A percentile compares a stretch with the other conserved stretches of the same genome.
phyloP scores from a whole-genome alignment of 2,329 filamentous ascomycete species.

The Fonsecaea pugnacius region DNA sequence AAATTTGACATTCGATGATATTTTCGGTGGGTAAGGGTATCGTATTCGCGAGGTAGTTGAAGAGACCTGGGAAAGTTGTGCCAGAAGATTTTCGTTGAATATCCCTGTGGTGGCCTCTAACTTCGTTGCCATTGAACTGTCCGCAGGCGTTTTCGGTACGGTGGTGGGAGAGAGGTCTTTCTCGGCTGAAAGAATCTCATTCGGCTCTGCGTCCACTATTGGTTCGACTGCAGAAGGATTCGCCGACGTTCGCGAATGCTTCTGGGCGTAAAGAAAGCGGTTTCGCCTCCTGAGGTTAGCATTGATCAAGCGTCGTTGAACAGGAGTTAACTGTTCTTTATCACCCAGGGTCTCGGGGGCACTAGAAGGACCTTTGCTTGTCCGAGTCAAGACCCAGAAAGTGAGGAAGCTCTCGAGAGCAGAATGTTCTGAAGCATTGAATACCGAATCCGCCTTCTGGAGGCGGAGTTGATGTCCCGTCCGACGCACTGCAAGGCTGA shows the following conservation, averaged over 20 bases:
- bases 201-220: background rate
- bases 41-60: constrained; percentile 1
- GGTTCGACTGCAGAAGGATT: too few species aligned
- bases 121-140: background rate
- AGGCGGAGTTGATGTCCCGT: constrained; percentile 4
- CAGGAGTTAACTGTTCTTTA: background rate
- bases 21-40: constrained; percentile 8
- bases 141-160: background rate
- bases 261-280: constrained; percentile 9
- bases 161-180: background rate
- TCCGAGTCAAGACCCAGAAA: background rate
- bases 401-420: background rate
- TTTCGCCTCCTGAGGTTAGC: constrained; percentile 11
- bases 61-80: background rate
- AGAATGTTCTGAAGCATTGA: background rate
- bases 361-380: background rate
- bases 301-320: constrained; percentile 9
- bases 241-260: background rate
- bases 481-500: constrained; percentile 6
- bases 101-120: background rate
- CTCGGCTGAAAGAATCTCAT: background rate
- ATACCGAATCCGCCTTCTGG: constrained; percentile 1
- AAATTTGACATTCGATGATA: background rate
- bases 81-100: background rate
- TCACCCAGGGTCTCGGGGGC: too few species aligned